Base-by-base conservation (phyloP, 1,284 basidiomycete species). In the Fomitopsis palustris region DNA sequence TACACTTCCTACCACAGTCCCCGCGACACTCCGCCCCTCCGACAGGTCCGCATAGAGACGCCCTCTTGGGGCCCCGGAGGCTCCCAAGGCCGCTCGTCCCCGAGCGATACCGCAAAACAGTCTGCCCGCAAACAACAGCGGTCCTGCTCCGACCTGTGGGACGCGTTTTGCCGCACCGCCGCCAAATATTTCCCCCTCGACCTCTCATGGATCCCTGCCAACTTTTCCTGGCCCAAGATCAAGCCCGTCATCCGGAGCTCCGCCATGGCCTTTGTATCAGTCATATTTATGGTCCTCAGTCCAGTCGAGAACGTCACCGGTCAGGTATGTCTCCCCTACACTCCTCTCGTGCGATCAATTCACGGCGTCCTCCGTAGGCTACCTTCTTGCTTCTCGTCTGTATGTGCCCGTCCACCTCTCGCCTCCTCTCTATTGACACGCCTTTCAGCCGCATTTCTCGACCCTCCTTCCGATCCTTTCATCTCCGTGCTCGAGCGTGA, bases 401-500 rank as follows among this genome's bases (percentile, higher is more conserved):
- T 85, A 57, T 56, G 74, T 54, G 8, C 47, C n/a, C 59, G 59
- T 16, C 8, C 23, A 12, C 17, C 16, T 38, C 14, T 21, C 1
- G 49, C 31, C 54, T 55, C 58, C 23, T 39, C 45, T 16, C 42
- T 31, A 19, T 43, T 23, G 27, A 33, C 27, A 33, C 39, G 49
- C 29, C 39, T 39, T 35, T 4, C 60, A 89, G 88, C 81, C 1
- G 76, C 84, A 0, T 83, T 90, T 63, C 69, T 93, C 10, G 86
- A 86, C 14, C 87, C 90, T 0, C 88, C 90, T 0, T 76, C 71
- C 42, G 86, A 87, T 53, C 87, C 89, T 0, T 86, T 92, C 61
- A 76, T 88, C 12, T 78, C 81, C 3, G 84, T 89, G 2, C 68
- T 91, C 21, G 90, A 93, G 67, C 83, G 88, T 6, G 90, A 92